phyloP scores from a whole-genome alignment of 352 stramenopile genomes.

The Globisporangium orthogonon region DNA sequence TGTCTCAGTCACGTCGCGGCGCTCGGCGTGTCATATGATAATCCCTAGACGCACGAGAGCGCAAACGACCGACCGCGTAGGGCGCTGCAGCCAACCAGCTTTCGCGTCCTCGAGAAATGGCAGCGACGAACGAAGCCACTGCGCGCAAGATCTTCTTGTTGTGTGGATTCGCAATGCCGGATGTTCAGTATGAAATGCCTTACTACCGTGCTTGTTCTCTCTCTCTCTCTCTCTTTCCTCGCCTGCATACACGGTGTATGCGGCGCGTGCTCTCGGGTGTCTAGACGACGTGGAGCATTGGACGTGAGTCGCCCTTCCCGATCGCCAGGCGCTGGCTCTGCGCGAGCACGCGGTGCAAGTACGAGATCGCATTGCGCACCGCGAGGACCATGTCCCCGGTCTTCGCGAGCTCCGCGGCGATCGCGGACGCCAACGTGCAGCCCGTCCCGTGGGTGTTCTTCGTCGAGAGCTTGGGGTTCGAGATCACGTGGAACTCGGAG shows the following conservation, averaged over 20 bases:
- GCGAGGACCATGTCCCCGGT: conserved; percentile 26
- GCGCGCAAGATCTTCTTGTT: background rate
- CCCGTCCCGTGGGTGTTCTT: conserved; percentile 81
- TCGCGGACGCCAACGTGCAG: conserved; percentile 91
- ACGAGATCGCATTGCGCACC: conserved; percentile 28
- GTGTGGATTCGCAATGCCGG: background rate
- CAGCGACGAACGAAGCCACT: background rate
- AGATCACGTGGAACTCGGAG: conserved; percentile 24
- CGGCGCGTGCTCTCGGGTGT: background rate
- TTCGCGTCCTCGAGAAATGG: background rate
- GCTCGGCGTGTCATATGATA: conserved; percentile 10
- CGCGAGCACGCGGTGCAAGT: conserved; percentile 33
- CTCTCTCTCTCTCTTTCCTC: background rate
- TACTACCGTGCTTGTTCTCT: background rate
- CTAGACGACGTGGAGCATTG: conserved; percentile 40
- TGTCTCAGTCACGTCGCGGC: conserved; percentile 72
- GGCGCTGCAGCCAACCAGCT: background rate
- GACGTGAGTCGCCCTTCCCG: conserved; percentile 26
- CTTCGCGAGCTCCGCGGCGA: conserved; percentile 84
- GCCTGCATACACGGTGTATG: background rate
- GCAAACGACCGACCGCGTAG: background rate
- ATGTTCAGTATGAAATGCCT: background rate
- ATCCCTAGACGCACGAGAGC: background rate
- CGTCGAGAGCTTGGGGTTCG: conserved; percentile 28
- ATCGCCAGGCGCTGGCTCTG: conserved; percentile 27